Percentiles rank a stretch among this genome's conserved stretches.
Evolutionary conservation across 306 rosid genomes (phyloP).

Genomic region (Prunus mira): DNA sequence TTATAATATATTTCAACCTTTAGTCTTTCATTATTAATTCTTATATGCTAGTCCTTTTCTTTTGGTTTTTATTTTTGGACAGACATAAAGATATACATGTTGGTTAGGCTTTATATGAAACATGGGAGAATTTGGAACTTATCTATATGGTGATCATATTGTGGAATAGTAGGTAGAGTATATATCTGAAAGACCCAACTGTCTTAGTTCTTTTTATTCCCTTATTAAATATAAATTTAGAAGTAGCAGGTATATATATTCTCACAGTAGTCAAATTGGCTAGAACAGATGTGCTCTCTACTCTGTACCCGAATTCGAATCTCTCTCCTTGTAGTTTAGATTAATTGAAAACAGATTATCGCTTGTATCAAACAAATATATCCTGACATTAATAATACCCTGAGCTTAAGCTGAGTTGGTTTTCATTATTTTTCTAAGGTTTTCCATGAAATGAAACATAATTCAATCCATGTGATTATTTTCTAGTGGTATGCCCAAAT

Average conservation of each 20-base stretch:
- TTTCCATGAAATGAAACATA: not conserved
- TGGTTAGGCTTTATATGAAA: not conserved
- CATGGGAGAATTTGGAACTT: no score
- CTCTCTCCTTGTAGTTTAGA: rapidly evolving
- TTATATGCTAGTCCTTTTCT: no score
- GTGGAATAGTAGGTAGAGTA: not conserved
- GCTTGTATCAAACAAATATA: not conserved
- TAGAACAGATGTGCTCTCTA: no score
- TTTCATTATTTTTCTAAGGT: not conserved
- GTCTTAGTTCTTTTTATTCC: not conserved
- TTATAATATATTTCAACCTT: no score
- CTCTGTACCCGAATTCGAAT: rapidly evolving
- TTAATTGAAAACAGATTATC: no score
- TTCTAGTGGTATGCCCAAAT: not conserved
- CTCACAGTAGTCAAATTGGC: rapidly evolving
- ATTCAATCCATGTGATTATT: not conserved
- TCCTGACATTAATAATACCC: no score
- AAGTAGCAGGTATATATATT: not conserved
- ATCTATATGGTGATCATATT: no score
- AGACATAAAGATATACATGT: not conserved
- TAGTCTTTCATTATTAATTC: no score
- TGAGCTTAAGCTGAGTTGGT: no score
- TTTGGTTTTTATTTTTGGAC: not conserved
- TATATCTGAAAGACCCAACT: not conserved
- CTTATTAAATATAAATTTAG: no score